Evolutionary conservation across 768 basidiomycete genomes (phyloP), one percentile per base, ranked within the genome.

Genomic region (Chalciporus piperatus): DNA sequence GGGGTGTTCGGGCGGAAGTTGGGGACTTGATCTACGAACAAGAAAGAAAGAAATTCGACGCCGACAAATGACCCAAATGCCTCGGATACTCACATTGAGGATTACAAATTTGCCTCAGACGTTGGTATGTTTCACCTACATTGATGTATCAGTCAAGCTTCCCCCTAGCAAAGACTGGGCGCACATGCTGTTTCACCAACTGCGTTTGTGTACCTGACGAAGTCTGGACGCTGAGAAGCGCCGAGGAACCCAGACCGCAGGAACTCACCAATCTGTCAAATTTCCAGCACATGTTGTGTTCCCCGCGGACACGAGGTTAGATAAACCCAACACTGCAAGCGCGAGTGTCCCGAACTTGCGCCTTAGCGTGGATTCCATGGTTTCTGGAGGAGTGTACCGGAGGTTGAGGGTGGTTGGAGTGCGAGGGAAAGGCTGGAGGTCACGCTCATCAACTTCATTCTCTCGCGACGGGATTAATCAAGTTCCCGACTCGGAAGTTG

Each of bases 131-230:
- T 32, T 27, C 20, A 50, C 65, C 65, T 58, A 35, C 14, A 28
- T 17, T 37, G 12, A 17, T 12, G 23, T 13, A 28, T 30, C 4
- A 45, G 45, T 46, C 12, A 20, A 16, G n/a, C n/a, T 37, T n/a
- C 5, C 13, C 7, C 25, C 16, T 1, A 37, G 11, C 22, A 20
- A 2, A 20, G 35, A 10, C 7, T 6, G 14, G 17, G 20, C 65
- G 55, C 42, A 66, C 65, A 66, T 17, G 65, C 65, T 30, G 65
- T 59, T 46, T 67, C 65, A 20, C 65, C 65, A 4, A 64, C 62
- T 3, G 54, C 53, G 30, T 52, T 50, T 8, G 63, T 62, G 47
- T 67, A 66, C 62, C 65, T 48, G 6, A 6, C 4, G n/a, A 9
- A n/a, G 17, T 19, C 17, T 16, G 23, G 33, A 48, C 17, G 9